phyloP scores from a whole-genome alignment of 768 basidiomycete genomes.

The Strobilomyces confusus region DNA sequence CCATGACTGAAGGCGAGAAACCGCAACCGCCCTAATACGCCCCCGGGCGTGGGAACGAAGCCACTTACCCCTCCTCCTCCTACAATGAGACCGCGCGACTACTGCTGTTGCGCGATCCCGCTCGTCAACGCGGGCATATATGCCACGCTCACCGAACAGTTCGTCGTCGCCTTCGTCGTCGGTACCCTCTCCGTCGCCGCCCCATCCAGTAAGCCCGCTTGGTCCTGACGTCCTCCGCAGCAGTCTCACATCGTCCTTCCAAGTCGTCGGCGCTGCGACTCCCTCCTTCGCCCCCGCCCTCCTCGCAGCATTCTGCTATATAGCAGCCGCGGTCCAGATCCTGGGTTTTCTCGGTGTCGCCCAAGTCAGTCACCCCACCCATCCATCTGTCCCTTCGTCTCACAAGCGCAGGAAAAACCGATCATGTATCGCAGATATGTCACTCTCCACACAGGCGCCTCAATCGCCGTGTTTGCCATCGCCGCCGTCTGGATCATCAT shows the following conservation, averaged over 20 bases:
- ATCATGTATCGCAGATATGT: conserved; percentile 65
- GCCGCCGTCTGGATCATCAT: conserved; percentile 79
- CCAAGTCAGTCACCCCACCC: conserved; percentile 41
- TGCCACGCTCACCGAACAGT: conserved; percentile 70
- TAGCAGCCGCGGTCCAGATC: conserved; percentile 71
- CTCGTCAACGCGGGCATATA: conserved; percentile 90
- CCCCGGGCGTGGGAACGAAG: conserved; percentile 23
- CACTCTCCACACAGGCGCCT: conserved; percentile 55
- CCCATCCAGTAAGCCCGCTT: conserved; percentile 59
- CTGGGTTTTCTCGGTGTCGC: conserved; percentile 85
- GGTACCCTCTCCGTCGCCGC: conserved; percentile 76
- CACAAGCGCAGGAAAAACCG: conserved; percentile 55
- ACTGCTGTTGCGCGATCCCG: conserved; percentile 93
- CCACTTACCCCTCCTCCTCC: background rate
- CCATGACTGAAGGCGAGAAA: conserved; percentile 25
- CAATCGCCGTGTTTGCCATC: conserved; percentile 63
- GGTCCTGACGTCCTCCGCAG: background rate
- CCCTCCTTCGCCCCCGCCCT: conserved; percentile 73
- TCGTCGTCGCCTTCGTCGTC: conserved; percentile 57
- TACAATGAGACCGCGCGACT: conserved; percentile 73
- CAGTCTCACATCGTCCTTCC: conserved; percentile 11
- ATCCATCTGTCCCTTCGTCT: background rate
- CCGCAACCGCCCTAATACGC: conserved; percentile 14
- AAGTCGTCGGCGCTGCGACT: conserved; percentile 85
- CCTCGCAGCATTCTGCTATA: conserved; percentile 72